Percentiles rank a stretch among this genome's conserved stretches.
Evolutionary conservation across 345 rosid genomes (phyloP).

Genomic region (Sisymbrium altissimum): DNA sequence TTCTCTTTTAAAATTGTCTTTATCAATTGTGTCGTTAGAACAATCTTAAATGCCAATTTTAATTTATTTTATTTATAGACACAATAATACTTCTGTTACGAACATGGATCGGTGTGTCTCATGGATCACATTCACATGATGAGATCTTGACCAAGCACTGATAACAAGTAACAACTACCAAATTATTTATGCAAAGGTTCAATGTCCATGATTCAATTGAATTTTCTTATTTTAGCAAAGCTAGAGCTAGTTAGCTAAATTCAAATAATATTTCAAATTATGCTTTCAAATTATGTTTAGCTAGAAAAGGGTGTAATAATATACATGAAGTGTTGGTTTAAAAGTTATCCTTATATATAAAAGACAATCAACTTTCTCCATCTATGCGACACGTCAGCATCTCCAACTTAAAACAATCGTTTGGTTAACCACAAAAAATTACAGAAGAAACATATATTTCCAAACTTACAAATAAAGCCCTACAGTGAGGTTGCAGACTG

Average conservation of each 20-base stretch:
- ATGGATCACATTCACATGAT: slow-evolving; percentile 12
- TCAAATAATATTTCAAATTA: background rate
- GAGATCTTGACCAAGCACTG: slow-evolving; percentile 25
- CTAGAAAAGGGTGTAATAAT: too few species aligned
- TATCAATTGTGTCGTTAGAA: background rate
- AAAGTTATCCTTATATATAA: too few species aligned
- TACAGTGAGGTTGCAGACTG: too few species aligned
- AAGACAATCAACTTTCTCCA: too few species aligned
- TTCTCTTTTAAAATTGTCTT: background rate
- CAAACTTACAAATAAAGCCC: too few species aligned
- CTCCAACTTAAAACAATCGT: too few species aligned
- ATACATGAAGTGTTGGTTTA: too few species aligned
- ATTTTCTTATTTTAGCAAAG: background rate
- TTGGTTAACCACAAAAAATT: too few species aligned
- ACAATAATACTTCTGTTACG: background rate
- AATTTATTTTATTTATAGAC: background rate
- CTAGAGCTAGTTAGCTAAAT: background rate
- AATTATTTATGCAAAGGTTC: background rate
- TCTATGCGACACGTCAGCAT: too few species aligned
- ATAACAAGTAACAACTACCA: slow-evolving; percentile 11
- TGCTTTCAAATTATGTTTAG: too few species aligned
- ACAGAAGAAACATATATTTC: too few species aligned
- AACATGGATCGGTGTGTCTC: slow-evolving; percentile 19
- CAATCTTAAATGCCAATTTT: slow-evolving; percentile 3
- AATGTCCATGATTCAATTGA: background rate